phyloP scores from a whole-genome alignment of 345 rosid genomes.

The Ceriops zippeliana region DNA sequence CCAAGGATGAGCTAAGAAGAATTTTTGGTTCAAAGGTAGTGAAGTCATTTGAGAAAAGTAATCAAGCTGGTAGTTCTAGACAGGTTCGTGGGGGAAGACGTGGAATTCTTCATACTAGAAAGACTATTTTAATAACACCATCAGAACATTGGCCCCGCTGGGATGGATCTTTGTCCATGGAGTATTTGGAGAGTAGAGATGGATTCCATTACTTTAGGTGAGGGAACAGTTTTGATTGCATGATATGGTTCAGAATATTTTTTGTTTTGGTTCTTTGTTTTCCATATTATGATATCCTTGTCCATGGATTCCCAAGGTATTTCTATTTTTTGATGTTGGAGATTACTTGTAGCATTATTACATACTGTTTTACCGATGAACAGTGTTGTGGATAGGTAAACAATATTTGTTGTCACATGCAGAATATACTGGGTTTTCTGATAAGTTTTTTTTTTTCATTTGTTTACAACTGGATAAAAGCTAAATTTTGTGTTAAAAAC shows the following conservation, averaged over 20 bases:
- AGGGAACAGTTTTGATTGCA: neutral
- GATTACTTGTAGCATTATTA: neutral
- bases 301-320: neutral
- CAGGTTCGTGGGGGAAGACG: slow-evolving; percentile 71
- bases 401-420: too few species aligned
- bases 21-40: slow-evolving; percentile 85
- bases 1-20: slow-evolving; percentile 66
- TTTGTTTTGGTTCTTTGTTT: neutral
- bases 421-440: too few species aligned
- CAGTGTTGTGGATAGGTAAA: too few species aligned
- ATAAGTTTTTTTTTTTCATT: too few species aligned
- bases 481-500: too few species aligned
- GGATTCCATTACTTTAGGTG: slow-evolving; percentile 72
- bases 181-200: slow-evolving; percentile 65
- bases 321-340: neutral
- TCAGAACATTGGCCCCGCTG: slow-evolving; percentile 86
- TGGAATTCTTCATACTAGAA: slow-evolving; percentile 58
- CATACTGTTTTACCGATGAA: neutral
- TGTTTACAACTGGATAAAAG: too few species aligned
- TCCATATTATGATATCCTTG: neutral
- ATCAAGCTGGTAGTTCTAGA: slow-evolving; percentile 61
- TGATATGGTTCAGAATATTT: too few species aligned
- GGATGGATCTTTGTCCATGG: slow-evolving; percentile 91
- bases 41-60: slow-evolving; percentile 66
- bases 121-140: slow-evolving; percentile 63